Evolutionary conservation across 2,329 filamentous ascomycete species (phyloP), one percentile per base, ranked within the genome.

Genomic region (Botrytis elliptica): DNA sequence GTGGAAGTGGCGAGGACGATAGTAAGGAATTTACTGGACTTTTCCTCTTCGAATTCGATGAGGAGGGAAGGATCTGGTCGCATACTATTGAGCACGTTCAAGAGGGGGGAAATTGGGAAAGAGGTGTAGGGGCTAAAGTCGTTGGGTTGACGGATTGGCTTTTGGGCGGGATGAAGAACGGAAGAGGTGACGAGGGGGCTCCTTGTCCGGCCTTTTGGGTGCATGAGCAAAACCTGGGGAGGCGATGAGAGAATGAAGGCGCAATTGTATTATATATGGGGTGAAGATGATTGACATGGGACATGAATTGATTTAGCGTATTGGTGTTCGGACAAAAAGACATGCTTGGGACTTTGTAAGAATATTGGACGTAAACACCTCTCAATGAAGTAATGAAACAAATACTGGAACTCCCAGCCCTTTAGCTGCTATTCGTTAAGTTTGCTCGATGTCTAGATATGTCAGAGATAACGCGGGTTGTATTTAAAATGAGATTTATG

Each of bases 31-130:
- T 98, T 78, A 93, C 91, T 1, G 96, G 96, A 0, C 83, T 98
- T 18, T 99, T 98, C 83, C 91, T 97, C 74, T 99, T 99, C 82
- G 93, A 97, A 77, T 99, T 99, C 81, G 96, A 98, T 80, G 87
- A 90, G 65, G 88, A 97, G 79, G 96, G 96, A 1, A 88, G 94
- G 76, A 90, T 99, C 52, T 83, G 92, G 66, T 94, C 90, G 77
- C 96, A 98, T 82, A 97, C 93, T 0, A 98, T 99, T 79, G 96
- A 99, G 83, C 93, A 97, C 83, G 92, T 93, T 1, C 92, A 98
- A 79, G 91, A 96, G 79, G 91, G 91, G 25, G 89, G 91, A 57
- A 90, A 93, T 75, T 97, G 92, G 90, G 95, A 98, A 79, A 90
- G 89, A 76, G 94, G 90, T 25, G 85, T 91, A n/a, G 89, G 93